Evolutionary conservation across 1,139 yeast species (phyloP).

Genomic region (Saccharomyces hybrid): DNA sequence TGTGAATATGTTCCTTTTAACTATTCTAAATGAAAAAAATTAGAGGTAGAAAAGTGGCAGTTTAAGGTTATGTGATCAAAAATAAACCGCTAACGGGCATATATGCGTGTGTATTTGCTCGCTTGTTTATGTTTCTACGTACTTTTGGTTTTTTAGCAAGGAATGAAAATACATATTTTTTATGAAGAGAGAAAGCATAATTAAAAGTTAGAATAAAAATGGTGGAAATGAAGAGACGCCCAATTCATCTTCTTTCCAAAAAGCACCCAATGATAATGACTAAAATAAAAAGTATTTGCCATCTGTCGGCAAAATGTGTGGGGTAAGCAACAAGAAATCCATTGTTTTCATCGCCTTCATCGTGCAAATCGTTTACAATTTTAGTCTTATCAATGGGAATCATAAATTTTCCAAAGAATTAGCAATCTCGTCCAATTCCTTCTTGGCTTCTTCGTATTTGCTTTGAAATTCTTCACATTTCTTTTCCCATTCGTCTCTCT

Average conservation of each 20-base stretch:
- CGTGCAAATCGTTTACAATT: not conserved
- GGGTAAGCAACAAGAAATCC: not conserved
- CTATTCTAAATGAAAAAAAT: not conserved
- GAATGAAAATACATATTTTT: not conserved
- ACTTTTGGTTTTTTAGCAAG: not conserved
- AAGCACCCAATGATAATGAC: not conserved
- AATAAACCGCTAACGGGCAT: not conserved
- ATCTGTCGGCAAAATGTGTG: not conserved
- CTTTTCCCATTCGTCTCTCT: constrained; percentile 86
- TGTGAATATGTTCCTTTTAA: too few relatives aligned
- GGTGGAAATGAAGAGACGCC: not conserved
- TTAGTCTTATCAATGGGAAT: constrained; percentile 1
- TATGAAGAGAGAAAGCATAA: not conserved
- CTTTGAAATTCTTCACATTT: constrained; percentile 82
- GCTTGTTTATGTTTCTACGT: not conserved
- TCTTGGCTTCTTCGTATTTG: constrained; percentile 71
- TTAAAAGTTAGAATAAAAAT: not conserved
- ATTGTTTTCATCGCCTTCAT: not conserved
- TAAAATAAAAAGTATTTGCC: not conserved
- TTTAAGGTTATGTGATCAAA: not conserved
- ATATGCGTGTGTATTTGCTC: constrained; percentile 15
- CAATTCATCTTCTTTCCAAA: not conserved
- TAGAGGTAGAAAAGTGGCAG: not conserved
- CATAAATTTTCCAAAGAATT: constrained; percentile 23
- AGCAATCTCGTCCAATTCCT: constrained; percentile 78